A percentile compares a stretch with the other conserved stretches of the same genome.
Evolutionary conservation across 1,139 yeast species (phyloP).

Genomic region (Taiozyma sp.): DNA sequence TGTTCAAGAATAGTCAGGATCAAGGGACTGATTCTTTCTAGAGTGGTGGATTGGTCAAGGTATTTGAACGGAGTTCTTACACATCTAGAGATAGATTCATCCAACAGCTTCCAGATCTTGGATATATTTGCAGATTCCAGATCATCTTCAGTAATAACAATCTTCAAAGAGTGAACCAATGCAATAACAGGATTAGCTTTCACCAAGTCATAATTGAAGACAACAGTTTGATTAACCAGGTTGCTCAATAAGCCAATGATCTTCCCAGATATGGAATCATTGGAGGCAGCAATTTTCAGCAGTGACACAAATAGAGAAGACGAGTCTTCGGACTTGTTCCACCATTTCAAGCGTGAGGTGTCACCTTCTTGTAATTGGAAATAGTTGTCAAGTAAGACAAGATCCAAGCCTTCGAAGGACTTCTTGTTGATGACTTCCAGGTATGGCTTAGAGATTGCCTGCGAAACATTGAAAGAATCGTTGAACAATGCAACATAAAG

Average conservation of each 20-base stretch:
- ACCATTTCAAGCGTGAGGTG: slow-evolving; percentile 53
- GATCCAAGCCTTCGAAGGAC: slow-evolving; percentile 41
- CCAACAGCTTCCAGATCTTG: slow-evolving; percentile 55
- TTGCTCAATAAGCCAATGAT: slow-evolving; percentile 34
- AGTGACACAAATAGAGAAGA: slow-evolving; percentile 57
- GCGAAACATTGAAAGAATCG: slow-evolving; percentile 26
- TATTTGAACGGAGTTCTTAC: slow-evolving; percentile 78
- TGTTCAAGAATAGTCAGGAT: slow-evolving; percentile 69
- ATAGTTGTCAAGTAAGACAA: slow-evolving; percentile 45
- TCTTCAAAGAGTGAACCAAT: slow-evolving; percentile 36
- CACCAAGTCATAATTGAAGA: slow-evolving; percentile 41
- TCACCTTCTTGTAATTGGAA: slow-evolving; percentile 33
- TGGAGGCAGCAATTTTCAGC: slow-evolving; percentile 40
- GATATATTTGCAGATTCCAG: slow-evolving; percentile 12
- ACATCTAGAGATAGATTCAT: slow-evolving; percentile 67
- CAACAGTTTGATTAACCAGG: slow-evolving; percentile 37
- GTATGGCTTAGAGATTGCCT: slow-evolving; percentile 27
- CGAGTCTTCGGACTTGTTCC: slow-evolving; percentile 39
- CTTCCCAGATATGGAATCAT: slow-evolving; percentile 28
- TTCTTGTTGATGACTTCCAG: slow-evolving; percentile 27
- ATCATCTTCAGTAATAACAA: slow-evolving; percentile 11
- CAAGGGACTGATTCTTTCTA: slow-evolving; percentile 54
- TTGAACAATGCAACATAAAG: slow-evolving; percentile 29
- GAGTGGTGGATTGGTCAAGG: slow-evolving; percentile 53
- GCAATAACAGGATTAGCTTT: slow-evolving; percentile 41